A percentile compares a stretch with the other conserved stretches of the same genome.
Conservation (phyloP, 192 early-diverging fungal species). For the Chytriomyces sp. region DNA sequence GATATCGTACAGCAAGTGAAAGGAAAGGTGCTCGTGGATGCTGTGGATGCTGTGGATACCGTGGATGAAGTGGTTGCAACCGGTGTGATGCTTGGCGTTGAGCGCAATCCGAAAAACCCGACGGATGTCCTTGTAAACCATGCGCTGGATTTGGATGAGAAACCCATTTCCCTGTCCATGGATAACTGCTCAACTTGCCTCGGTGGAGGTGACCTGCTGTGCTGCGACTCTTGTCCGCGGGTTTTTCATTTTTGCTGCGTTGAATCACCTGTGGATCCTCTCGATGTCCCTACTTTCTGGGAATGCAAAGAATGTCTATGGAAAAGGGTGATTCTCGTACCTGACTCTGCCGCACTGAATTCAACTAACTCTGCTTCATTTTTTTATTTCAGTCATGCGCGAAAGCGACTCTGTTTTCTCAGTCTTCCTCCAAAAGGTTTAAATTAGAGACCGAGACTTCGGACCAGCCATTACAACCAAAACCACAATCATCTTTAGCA, state of each 20-base stretch:
- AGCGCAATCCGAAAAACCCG: not conserved
- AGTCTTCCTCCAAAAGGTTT: too few species aligned
- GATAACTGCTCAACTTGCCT: constrained; percentile 62
- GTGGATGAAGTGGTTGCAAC: not conserved
- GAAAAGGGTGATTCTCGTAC: constrained; percentile 5
- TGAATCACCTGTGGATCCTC: constrained; percentile 40
- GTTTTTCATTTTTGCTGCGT: constrained; percentile 61
- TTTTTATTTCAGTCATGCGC: too few species aligned
- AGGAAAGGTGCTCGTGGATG: not conserved
- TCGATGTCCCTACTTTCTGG: constrained; percentile 47
- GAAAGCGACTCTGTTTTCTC: too few species aligned
- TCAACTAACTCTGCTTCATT: too few species aligned
- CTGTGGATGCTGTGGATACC: not conserved
- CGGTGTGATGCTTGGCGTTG: not conserved
- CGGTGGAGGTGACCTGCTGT: constrained; percentile 51
- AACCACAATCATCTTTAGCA: constrained; percentile 9
- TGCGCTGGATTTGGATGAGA: not conserved
- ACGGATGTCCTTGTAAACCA: not conserved
- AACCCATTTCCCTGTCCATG: constrained; percentile 36
- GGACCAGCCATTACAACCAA: constrained; percentile 12
- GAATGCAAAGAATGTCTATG: constrained; percentile 50
- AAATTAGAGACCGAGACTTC: not conserved
- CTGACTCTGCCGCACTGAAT: too few species aligned
- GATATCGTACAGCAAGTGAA: not conserved
- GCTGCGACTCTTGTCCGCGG: constrained; percentile 62